Base-by-base conservation (phyloP, 192 early-diverging fungal species). In the Chytriomyces hyalinus region DNA sequence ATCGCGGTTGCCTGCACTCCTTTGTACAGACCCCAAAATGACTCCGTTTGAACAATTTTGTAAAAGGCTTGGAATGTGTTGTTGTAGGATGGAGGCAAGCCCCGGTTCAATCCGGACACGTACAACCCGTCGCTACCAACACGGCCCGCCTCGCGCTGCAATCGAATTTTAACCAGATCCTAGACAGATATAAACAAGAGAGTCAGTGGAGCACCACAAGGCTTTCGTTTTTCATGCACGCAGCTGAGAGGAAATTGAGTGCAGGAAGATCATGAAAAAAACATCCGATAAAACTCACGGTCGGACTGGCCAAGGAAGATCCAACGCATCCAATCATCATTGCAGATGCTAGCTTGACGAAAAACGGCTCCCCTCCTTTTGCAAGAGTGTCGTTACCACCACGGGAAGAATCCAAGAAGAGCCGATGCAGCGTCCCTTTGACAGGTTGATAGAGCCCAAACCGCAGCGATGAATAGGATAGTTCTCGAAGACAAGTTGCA, bases 1-100 rank as follows among this genome's bases (percentile, higher is more conserved):
- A 81, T 75, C 22, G 78, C 81, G 6, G 87, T 88, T 6, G 85
- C 85, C 8, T 79, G 73, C 43, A 87, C 85, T 5, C 87, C 87
- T 43, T 81, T 75, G 46, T 85, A 88, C 8, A 88, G 70, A 26
- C 78, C 70, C 22, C 22, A 24, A 8, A 77, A 26, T 17, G 50
- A 24, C 49, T 79, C 78, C 2, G 24, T 43, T 22, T 73, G 45
- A 8, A 73, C 57, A 15, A 79, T 73, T 66, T 79, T 61, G 15
- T 48, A 43, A 46, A 79, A 79, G 6, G 70, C 70, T 44, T 79
- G 44, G 49, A 79, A 67, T 6, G 78, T 79, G 22, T 73, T 73
- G 10, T 47, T 61, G 51, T 73, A 70, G 22, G 61, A 65, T 1
- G 78, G 78, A 10, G 24, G 46, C 6, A 24, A 5, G 17, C 78